Base-by-base conservation (phyloP, 345 rosid genomes). In the Ailanthus altissimus region DNA sequence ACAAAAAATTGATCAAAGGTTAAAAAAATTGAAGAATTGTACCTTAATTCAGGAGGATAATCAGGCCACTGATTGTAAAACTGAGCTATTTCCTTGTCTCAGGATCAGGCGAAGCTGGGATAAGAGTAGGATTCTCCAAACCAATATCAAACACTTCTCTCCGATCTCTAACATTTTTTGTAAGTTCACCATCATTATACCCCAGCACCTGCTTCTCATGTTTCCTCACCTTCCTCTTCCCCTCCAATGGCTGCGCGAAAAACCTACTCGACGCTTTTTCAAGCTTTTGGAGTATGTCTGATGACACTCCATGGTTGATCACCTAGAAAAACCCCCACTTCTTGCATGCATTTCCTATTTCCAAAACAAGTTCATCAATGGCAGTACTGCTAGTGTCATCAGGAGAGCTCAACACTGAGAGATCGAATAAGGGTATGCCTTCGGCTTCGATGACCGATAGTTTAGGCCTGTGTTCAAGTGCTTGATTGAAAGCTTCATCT, bases 101-200 rank as follows among this genome's bases (percentile, higher is more conserved):
- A 3, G 38, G 38, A 32, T 32, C 38, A 32, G 38, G 38, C 38
- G 38, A 32, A 46, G 88, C 81, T 4, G 85, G 81, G 23, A 81
- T 36, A 5, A 76, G 21, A 5, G 74, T 78, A 53, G 85, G 86
- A 25, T 72, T 43, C 10, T 70, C 26, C n/a, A 78, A 65, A 10
- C 20, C 67, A 28, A 77, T 68, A 72, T 88, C 90, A 70, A 84
- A 85, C 32, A 87, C 84, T 45, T 87, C 88, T 75, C 82, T 87
- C 90, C 90, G 85, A 54, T 87, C 90, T 77, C 90, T 82, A 57
- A 85, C 88, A 69, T 87, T 87, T 79, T 87, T 87, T 62, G 88
- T 85, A 58, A 80, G 86, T 65, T 87, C 90, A 6, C 64, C 53
- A 7, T 87, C 88, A 54, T 76, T 79, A 42, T 87, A 87, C 23